Evolutionary conservation across 129 eudicot species (phyloP).

Genomic region (Calendula officinalis): DNA sequence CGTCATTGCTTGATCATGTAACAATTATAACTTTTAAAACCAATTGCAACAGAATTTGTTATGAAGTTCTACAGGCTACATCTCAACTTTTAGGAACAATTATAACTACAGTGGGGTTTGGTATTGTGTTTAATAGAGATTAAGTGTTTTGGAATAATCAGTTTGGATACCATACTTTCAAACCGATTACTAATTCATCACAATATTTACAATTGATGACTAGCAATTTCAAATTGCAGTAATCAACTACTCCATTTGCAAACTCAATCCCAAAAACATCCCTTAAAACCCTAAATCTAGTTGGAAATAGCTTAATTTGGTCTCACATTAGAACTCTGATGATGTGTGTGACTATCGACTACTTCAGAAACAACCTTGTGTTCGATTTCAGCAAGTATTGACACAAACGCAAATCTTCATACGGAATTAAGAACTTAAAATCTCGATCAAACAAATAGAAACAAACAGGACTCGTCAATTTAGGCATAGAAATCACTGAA

Average conservation of each 20-base stretch:
- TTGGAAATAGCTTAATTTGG: too few species aligned
- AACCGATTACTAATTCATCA: too few species aligned
- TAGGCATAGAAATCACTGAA: conserved; percentile 14
- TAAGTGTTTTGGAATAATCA: too few species aligned
- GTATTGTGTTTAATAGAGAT: too few species aligned
- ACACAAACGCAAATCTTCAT: conserved; percentile 2
- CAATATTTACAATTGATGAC: too few species aligned
- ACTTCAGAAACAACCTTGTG: not conserved
- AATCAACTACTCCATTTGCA: too few species aligned
- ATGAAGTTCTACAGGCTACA: not conserved
- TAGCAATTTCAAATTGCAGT: too few species aligned
- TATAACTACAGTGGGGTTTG: not conserved
- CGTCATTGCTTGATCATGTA: too few species aligned
- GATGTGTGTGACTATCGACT: not conserved
- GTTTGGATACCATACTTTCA: too few species aligned
- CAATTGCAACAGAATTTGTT: not conserved
- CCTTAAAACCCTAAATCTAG: too few species aligned
- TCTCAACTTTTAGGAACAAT: not conserved
- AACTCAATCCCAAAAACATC: too few species aligned
- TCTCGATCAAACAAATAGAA: not conserved
- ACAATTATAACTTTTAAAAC: too few species aligned
- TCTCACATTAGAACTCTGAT: not conserved
- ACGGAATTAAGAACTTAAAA: not conserved
- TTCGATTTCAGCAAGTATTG: not conserved
- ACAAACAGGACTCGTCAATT: not conserved